Evolutionary conservation across 805 yeast species (phyloP).

Genomic region (Wickerhamiella slavikovae): DNA sequence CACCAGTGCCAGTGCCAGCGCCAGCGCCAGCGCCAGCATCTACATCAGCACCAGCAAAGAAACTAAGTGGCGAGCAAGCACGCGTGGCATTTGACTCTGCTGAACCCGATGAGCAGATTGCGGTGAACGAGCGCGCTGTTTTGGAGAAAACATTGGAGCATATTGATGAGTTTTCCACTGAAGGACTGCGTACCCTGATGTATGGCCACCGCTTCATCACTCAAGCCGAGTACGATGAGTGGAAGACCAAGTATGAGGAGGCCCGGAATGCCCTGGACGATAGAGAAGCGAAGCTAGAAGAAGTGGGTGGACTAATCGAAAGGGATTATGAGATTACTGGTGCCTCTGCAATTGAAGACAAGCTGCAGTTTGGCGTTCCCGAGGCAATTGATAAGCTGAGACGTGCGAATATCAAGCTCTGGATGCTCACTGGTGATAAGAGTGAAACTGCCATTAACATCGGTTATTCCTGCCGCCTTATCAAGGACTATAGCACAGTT

Average conservation of each 20-base stretch:
- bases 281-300: slow-evolving; percentile 45
- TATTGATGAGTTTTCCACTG: slow-evolving; percentile 83
- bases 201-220: slow-evolving; percentile 63
- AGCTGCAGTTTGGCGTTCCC: slow-evolving; percentile 90
- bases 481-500: slow-evolving; percentile 82
- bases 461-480: slow-evolving; percentile 83
- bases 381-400: slow-evolving; percentile 82
- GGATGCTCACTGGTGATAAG: slow-evolving; percentile 99
- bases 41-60: not conserved
- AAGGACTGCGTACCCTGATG: slow-evolving; percentile 77
- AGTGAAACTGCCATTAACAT: slow-evolving; percentile 95
- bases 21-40: not conserved
- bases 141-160: slow-evolving; percentile 74
- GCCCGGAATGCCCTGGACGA: slow-evolving; percentile 62
- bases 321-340: slow-evolving; percentile 50
- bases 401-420: slow-evolving; percentile 80
- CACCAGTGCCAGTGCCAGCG: too few relatives aligned
- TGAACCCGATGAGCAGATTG: slow-evolving; percentile 5
- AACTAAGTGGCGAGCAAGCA: not conserved
- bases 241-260: slow-evolving; percentile 46
- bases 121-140: slow-evolving; percentile 53
- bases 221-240: slow-evolving; percentile 33
- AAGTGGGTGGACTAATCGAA: slow-evolving; percentile 57
- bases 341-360: slow-evolving; percentile 95
- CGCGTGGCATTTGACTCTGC: not conserved